A percentile compares a stretch with the other conserved stretches of the same genome.
Conservation (phyloP, 2,329 filamentous ascomycete genomes). For the Aureobasidium sp. region DNA sequence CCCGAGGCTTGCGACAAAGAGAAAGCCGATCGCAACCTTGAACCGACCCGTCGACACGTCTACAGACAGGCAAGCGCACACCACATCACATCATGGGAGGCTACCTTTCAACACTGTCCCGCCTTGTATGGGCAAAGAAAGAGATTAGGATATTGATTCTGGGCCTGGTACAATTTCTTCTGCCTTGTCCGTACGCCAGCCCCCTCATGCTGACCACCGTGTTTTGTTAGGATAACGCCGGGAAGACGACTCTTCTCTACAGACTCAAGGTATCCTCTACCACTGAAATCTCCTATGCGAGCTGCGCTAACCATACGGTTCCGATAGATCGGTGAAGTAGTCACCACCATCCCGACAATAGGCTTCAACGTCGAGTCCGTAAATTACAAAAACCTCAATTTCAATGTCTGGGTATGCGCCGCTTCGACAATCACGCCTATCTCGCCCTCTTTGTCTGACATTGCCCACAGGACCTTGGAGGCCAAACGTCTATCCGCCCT, state of each 20-base stretch:
- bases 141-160: slow-evolving; percentile 95
- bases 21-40: neutral
- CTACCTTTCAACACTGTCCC: slow-evolving; percentile 54
- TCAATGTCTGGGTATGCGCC: slow-evolving; percentile 88
- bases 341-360: slow-evolving; percentile 98
- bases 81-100: slow-evolving; percentile 44
- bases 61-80: neutral
- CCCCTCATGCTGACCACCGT: neutral
- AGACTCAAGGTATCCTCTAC: slow-evolving; percentile 69
- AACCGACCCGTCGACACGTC: neutral
- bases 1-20: neutral
- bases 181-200: too few relatives aligned
- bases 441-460: slow-evolving; percentile 18
- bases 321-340: slow-evolving; percentile 86
- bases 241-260: slow-evolving; percentile 95
- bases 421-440: neutral
- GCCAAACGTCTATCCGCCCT: slow-evolving; percentile 95
- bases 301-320: neutral
- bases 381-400: slow-evolving; percentile 95
- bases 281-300: neutral
- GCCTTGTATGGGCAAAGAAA: slow-evolving; percentile 85
- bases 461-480: slow-evolving; percentile 69
- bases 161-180: slow-evolving; percentile 82
- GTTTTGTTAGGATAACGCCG: slow-evolving; percentile 76
- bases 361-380: slow-evolving; percentile 99